Evolutionary conservation across 1,139 yeast genomes (phyloP).

Genomic region (Casaregolazyma suthepensis): DNA sequence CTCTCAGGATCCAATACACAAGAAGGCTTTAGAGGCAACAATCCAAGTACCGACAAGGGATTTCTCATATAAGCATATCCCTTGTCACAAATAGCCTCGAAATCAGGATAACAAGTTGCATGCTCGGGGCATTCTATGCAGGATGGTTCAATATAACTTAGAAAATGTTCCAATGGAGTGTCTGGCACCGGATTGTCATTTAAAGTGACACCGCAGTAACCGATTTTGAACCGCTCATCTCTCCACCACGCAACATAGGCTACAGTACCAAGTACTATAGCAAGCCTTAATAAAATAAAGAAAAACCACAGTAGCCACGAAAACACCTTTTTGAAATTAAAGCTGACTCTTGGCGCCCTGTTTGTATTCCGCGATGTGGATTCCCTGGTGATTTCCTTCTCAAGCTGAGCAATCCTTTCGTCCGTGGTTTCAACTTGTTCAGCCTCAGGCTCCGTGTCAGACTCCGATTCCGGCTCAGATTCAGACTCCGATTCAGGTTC

Average conservation of each 20-base stretch:
- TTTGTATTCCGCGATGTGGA: slow-evolving; percentile 11
- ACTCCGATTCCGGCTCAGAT: slow-evolving; percentile 2
- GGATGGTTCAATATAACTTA: slow-evolving; percentile 44
- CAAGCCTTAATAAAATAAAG: slow-evolving; percentile 5
- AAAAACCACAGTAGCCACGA: neutral
- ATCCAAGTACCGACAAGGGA: slow-evolving; percentile 49
- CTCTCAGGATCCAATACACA: slow-evolving; percentile 78
- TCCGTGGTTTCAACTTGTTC: neutral
- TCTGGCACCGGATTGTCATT: slow-evolving; percentile 11
- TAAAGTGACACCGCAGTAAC: slow-evolving; percentile 34
- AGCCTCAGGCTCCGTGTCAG: neutral
- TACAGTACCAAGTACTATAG: slow-evolving; percentile 15
- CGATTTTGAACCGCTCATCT: slow-evolving; percentile 27
- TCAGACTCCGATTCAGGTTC: slow-evolving; percentile 6
- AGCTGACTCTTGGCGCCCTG: slow-evolving; percentile 8
- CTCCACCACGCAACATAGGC: slow-evolving; percentile 29
- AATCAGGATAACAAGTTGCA: slow-evolving; percentile 62
- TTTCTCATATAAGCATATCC: slow-evolving; percentile 56
- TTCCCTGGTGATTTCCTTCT: slow-evolving; percentile 9
- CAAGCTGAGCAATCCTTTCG: slow-evolving; percentile 1
- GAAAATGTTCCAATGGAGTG: slow-evolving; percentile 14
- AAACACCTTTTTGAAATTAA: neutral
- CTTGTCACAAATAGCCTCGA: slow-evolving; percentile 60
- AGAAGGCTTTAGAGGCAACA: slow-evolving; percentile 52
- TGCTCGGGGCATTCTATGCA: slow-evolving; percentile 79